Conservation (phyloP, 2,329 filamentous ascomycete genomes). For the Fusarium sp. region DNA sequence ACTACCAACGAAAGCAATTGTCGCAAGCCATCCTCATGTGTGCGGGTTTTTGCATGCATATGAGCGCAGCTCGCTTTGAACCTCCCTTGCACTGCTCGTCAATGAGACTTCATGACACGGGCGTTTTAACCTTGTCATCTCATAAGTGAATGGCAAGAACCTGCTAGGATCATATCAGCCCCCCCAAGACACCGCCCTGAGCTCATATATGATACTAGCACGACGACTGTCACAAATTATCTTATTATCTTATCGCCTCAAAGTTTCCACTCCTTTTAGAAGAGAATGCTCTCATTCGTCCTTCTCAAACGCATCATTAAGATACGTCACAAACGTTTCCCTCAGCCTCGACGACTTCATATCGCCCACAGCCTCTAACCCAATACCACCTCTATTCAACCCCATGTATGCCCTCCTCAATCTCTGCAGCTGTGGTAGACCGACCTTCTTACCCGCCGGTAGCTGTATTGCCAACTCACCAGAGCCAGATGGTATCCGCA, state of each 20-base stretch:
- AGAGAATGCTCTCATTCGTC: conserved; percentile 59
- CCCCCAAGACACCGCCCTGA: not conserved
- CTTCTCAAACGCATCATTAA: conserved; percentile 76
- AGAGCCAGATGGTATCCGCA: conserved; percentile 62
- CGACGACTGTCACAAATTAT: too few relatives aligned
- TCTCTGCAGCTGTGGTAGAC: conserved; percentile 82
- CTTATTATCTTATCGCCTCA: not conserved
- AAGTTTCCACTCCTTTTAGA: too few relatives aligned
- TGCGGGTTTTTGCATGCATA: too few relatives aligned
- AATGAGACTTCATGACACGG: too few relatives aligned
- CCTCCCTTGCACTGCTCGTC: too few relatives aligned
- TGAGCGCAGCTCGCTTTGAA: too few relatives aligned
- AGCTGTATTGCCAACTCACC: conserved; percentile 72
- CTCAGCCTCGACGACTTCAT: conserved; percentile 69
- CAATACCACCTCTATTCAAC: conserved; percentile 80
- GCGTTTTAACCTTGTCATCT: not conserved
- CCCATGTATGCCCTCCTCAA: conserved; percentile 83
- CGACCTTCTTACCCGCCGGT: conserved; percentile 73
- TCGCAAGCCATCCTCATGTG: not conserved
- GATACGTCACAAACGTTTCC: conserved; percentile 75
- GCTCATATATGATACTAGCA: too few relatives aligned
- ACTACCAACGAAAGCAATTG: not conserved
- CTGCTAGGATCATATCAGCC: not conserved
- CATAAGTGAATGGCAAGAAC: not conserved
- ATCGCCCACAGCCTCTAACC: conserved; percentile 68